These are phyloP conservation scores for Vanrija pseudolonga DNA, from an alignment of 1,284 basidiomycete species.

Conservation along the genomic window DNA sequence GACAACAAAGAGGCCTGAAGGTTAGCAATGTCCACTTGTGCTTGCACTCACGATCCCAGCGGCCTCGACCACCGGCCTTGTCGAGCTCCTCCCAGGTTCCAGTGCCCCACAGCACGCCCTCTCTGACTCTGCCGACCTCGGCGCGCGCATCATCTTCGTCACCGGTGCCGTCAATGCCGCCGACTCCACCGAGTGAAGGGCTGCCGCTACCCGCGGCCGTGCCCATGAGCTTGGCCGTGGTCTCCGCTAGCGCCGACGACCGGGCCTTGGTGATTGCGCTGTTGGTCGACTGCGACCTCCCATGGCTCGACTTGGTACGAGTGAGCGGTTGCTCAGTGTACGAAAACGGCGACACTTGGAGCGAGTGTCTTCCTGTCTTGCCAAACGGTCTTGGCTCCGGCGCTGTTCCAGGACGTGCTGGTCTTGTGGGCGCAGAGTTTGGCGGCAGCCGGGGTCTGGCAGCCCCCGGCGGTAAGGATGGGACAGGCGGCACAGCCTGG, in stretches of 20 bases:
- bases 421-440: background rate
- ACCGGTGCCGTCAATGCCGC: constrained; percentile 31
- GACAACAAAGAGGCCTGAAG: constrained; percentile 47
- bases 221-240: constrained; percentile 18
- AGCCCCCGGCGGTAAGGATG: too few species aligned
- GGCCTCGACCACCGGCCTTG: constrained; percentile 30
- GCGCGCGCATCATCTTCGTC: constrained; percentile 44
- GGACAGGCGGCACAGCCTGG: too few species aligned
- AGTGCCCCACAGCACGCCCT: constrained; percentile 48
- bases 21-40: background rate
- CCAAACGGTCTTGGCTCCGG: too few species aligned
- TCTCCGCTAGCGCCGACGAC: constrained; percentile 10
- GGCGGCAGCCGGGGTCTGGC: too few species aligned
- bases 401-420: background rate
- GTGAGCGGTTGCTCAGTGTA: too few species aligned
- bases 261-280: background rate
- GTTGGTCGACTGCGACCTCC: too few species aligned
- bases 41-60: constrained; percentile 47
- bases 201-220: background rate
- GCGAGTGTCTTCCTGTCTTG: too few species aligned
- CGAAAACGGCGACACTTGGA: too few species aligned
- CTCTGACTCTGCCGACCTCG: constrained; percentile 45
- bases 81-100: constrained; percentile 47
- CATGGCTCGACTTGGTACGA: too few species aligned
- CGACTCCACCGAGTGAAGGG: constrained; percentile 30